Base-by-base conservation (phyloP, 768 basidiomycete genomes). In the Hortiboletus campestris region DNA sequence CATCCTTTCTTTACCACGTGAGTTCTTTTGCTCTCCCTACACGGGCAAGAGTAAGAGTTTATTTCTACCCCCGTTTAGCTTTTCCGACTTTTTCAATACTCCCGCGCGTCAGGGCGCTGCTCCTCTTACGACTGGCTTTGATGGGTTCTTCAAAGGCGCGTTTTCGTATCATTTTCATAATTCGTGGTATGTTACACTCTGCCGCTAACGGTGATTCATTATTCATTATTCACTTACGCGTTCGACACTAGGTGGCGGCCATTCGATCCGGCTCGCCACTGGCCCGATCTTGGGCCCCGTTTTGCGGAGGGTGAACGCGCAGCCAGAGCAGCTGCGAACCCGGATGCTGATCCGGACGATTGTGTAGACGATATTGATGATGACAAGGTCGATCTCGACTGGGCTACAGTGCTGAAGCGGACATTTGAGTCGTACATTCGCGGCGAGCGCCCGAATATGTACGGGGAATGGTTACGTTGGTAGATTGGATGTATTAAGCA, bases 151-250 rank as follows among this genome's bases (percentile, higher is more conserved):
- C 81, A 82, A 82, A 63, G 94, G 95, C 28, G 88, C 92, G 3
- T 95, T 89, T 69, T 93, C 90, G 3, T 96, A 96, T 72, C 93
- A 95, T 67, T 97, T 91, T 76, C 94, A 95, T 72, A 94, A 94
- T 67, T 91, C 88, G 73, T 92, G 91, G 91, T 90, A 49, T 50
- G 76, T 67, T 67, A 25, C 34, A 17, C 28, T 11, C 14, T 34
- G 2, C 29, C 16, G 8, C 42, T 16, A 11, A 45, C 5, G 17
- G 49, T 31, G 12, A 43, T n/a, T n/a, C n/a, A n/a, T n/a, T n/a
- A n/a, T n/a, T n/a, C n/a, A n/a, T 12, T 6, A 28, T 40, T 19
- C 8, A 22, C 38, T 64, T 16, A 60, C 45, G 31, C 47, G 11
- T 40, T 36, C 45, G 17, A 25, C 13, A 34, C 16, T 62, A 96